Conservation (phyloP, 169 alveolate genomes). For the Cystoisospora suis region DNA sequence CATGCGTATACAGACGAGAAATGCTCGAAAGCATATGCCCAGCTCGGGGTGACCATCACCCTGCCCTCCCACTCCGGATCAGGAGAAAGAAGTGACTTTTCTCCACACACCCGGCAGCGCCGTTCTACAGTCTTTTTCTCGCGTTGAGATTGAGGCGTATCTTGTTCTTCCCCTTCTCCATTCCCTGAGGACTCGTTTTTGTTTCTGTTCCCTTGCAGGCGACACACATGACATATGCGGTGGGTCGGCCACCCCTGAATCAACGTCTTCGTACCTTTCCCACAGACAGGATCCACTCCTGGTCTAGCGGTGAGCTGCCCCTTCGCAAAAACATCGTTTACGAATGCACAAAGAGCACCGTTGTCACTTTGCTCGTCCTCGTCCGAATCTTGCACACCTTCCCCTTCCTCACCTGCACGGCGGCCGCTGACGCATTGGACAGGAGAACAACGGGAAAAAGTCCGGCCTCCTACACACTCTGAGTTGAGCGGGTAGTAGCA, state of each 20-base stretch:
- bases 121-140: too few relatives aligned
- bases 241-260: background rate
- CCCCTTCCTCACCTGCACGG: background rate
- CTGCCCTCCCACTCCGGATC: background rate
- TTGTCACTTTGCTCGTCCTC: background rate
- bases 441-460: background rate
- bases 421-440: background rate
- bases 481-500: slow-evolving; percentile 26
- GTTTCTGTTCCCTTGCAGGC: background rate
- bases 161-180: background rate
- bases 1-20: background rate
- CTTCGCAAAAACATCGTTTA: background rate
- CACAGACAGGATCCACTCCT: background rate
- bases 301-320: background rate
- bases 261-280: background rate
- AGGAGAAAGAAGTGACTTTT: too few relatives aligned
- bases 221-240: background rate
- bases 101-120: too few relatives aligned
- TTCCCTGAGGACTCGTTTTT: too few relatives aligned
- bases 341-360: slow-evolving; percentile 19
- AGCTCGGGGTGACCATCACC: slow-evolving; percentile 21
- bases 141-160: too few relatives aligned
- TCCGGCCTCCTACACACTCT: background rate
- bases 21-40: slow-evolving; percentile 11
- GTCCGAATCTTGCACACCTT: too few relatives aligned